Percentiles rank a stretch among this genome's conserved stretches.
phyloP scores from a whole-genome alignment of 2,329 filamentous ascomycete species.

The Diaporthe sp. region DNA sequence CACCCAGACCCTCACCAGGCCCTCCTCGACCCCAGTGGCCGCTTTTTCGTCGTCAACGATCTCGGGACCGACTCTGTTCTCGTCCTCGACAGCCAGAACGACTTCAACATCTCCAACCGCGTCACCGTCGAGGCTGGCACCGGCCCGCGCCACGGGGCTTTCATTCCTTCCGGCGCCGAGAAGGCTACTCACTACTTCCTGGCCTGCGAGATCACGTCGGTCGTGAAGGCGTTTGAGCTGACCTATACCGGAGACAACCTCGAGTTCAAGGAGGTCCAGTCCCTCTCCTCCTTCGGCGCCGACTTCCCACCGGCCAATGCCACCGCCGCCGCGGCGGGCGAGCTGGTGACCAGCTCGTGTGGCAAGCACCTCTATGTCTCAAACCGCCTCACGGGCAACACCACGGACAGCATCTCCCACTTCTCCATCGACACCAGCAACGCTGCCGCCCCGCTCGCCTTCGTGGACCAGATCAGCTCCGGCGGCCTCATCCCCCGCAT shows the following conservation, averaged over 20 bases:
- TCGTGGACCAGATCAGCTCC: constrained; percentile 46
- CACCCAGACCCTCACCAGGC: constrained; percentile 56
- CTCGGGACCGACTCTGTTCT: constrained; percentile 60
- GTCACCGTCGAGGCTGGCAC: constrained; percentile 49
- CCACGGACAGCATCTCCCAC: constrained; percentile 59
- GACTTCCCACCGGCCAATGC: constrained; percentile 47
- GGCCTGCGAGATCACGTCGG: constrained; percentile 58
- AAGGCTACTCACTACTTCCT: constrained; percentile 57
- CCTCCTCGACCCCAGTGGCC: constrained; percentile 58
- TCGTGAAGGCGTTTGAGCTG: constrained; percentile 55
- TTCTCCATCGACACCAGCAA: constrained; percentile 48
- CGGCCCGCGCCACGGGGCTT: constrained; percentile 63
- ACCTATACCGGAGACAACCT: constrained; percentile 49
- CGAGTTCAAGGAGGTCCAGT: constrained; percentile 48
- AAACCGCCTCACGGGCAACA: constrained; percentile 59
- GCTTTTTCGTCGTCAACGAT: constrained; percentile 60
- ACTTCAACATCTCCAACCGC: constrained; percentile 49
- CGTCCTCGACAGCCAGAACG: constrained; percentile 56
- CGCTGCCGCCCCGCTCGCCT: constrained; percentile 45
- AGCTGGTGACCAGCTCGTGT: constrained; percentile 54
- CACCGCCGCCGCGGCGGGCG: constrained; percentile 55
- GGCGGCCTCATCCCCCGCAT: constrained; percentile 56
- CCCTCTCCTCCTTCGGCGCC: constrained; percentile 53
- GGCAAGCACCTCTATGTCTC: constrained; percentile 60
- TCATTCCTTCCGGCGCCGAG: constrained; percentile 49